Base-by-base conservation (phyloP, 495 filamentous ascomycete genomes). In the Talaromyces liani region DNA sequence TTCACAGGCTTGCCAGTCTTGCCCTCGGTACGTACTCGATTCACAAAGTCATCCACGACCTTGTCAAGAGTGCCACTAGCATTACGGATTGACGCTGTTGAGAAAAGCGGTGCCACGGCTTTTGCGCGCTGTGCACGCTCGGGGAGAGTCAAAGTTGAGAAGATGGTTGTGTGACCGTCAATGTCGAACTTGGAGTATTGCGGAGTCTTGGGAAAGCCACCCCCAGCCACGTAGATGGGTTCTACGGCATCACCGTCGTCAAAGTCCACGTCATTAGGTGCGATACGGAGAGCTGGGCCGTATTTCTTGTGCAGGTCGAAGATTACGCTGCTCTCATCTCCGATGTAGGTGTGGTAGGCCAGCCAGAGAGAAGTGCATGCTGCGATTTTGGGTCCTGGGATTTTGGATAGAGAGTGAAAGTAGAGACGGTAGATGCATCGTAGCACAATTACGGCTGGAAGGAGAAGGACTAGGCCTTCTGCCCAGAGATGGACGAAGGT, bases 131-230 rank as follows among this genome's bases (percentile, higher is more conserved):
- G 62, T 2, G 73, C 70, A 24, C 82, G 71, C 63, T 80, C 71
- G 0, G 69, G 69, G 2, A 71, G 62, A 31, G 76, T 75, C 24
- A 69, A 66, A 1, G 75, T 74, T 2, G 79, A 82, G 70, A 85
- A 84, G 6, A 85, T 80, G n/a, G 79, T 80, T 22, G 66, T 64
- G 62, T 79, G 74, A 2, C 73, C 75, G 36, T 82, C 82, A 58
- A 84, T 76, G 60, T 84, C 78, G 66, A 84, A 84, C 60, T 84
- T 85, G 8, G 65, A 64, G 67, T 84, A 84, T 53, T 69, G 74
- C 1, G 67, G 53, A 31, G 77, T 72, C 65, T 84, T 84, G 25
- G 68, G 63, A 63, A 84, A 82, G 7, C 80, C 80, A 20, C 81
- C 80, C 7, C 70, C 71, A 8, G 65, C 66, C 14, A 76, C 58